Conservation (phyloP, 1,284 basidiomycete species). For the Rhodotorula sp. region DNA sequence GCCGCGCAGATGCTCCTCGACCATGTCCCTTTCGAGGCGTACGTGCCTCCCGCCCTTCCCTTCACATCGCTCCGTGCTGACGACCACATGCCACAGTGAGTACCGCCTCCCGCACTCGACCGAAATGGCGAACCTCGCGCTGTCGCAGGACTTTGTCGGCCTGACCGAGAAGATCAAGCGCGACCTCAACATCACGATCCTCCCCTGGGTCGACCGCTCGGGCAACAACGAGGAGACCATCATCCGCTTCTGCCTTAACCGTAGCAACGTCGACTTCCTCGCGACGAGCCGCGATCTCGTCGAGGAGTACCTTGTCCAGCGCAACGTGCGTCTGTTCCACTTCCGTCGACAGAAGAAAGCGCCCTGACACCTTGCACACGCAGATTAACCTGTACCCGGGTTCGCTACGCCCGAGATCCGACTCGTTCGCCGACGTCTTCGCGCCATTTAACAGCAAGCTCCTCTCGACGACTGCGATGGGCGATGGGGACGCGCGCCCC, state of each 20-base stretch:
- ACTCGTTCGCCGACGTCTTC: constrained; percentile 92
- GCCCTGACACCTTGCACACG: neutral
- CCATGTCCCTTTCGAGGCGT: constrained; percentile 89
- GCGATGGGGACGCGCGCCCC: constrained; percentile 7
- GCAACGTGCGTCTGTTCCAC: constrained; percentile 63
- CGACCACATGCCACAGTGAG: constrained; percentile 55
- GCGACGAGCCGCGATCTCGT: constrained; percentile 86
- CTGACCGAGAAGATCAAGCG: constrained; percentile 88
- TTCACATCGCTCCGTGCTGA: neutral
- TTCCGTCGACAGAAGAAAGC: neutral
- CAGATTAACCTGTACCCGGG: constrained; percentile 46
- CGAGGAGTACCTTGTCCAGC: constrained; percentile 83
- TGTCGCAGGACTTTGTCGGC: constrained; percentile 75
- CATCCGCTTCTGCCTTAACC: constrained; percentile 93
- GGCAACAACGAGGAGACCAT: constrained; percentile 69
- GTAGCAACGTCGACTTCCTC: constrained; percentile 90
- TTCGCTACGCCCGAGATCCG: constrained; percentile 59
- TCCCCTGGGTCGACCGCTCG: constrained; percentile 48
- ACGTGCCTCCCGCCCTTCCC: neutral
- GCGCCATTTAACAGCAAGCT: constrained; percentile 96
- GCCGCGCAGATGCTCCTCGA: constrained; percentile 91
- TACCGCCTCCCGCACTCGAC: constrained; percentile 80
- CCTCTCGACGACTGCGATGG: constrained; percentile 60
- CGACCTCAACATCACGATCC: constrained; percentile 86
- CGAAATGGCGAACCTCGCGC: constrained; percentile 65